Percentiles rank a stretch among this genome's conserved stretches.
Evolutionary conservation across 495 filamentous ascomycete genomes (phyloP).

Genomic region (Articulospora tetracladia): DNA sequence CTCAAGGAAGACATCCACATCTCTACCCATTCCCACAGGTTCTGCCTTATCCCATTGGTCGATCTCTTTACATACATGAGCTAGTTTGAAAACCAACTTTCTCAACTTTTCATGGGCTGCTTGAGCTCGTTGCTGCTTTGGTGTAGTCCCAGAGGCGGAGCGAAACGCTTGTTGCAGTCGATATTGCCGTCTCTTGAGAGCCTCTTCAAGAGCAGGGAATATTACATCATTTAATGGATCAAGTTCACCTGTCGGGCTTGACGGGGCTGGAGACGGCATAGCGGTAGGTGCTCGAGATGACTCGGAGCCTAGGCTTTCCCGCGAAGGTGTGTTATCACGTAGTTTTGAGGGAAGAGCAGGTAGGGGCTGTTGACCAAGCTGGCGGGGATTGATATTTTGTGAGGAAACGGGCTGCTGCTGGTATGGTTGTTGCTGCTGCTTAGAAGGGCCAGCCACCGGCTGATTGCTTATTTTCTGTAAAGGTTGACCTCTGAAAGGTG

Average conservation of each 20-base stretch:
- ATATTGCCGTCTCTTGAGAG: slow-evolving; percentile 73
- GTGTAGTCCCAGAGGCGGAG: slow-evolving; percentile 31
- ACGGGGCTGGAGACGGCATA: slow-evolving; percentile 25
- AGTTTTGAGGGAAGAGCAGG: slow-evolving; percentile 27
- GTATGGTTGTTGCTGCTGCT: slow-evolving; percentile 29
- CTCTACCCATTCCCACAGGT: slow-evolving; percentile 87
- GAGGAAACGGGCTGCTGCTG: background rate
- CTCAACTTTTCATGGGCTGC: slow-evolving; percentile 79
- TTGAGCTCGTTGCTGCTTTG: slow-evolving; percentile 57
- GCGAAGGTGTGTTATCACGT: slow-evolving; percentile 23
- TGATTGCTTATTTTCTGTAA: slow-evolving; percentile 33
- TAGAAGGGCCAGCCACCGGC: slow-evolving; percentile 22
- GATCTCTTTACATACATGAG: slow-evolving; percentile 76
- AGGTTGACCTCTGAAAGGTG: slow-evolving; percentile 40
- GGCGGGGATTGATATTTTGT: slow-evolving; percentile 23
- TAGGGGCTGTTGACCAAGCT: slow-evolving; percentile 20
- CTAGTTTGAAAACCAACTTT: slow-evolving; percentile 70
- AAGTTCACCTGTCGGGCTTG: slow-evolving; percentile 24
- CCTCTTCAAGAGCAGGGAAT: slow-evolving; percentile 84
- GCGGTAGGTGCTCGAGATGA: slow-evolving; percentile 24
- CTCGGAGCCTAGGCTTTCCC: slow-evolving; percentile 20
- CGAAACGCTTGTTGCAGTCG: slow-evolving; percentile 50
- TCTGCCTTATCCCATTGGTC: slow-evolving; percentile 79
- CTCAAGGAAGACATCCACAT: slow-evolving; percentile 81
- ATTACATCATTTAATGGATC: slow-evolving; percentile 58